Evolutionary conservation across 2,329 filamentous ascomycete genomes (phyloP).

Genomic region (Thermothelomyces thermophilus): DNA sequence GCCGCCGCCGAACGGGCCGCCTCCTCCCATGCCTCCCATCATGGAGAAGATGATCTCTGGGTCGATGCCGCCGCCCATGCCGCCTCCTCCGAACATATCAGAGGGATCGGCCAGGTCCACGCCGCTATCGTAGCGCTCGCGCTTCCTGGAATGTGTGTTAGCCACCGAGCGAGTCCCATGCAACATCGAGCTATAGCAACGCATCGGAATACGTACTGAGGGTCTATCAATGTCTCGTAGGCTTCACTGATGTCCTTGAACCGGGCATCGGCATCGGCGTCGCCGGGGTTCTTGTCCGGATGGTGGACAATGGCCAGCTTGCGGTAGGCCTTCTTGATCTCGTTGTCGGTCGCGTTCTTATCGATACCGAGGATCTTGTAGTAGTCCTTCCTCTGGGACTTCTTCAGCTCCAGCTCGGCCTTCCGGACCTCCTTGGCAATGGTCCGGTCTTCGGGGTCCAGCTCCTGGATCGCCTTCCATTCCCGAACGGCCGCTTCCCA

Average conservation of each 20-base stretch:
- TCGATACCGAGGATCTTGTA: slow-evolving; percentile 92
- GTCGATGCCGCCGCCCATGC: slow-evolving; percentile 56
- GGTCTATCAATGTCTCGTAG: slow-evolving; percentile 90
- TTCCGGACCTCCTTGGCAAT: slow-evolving; percentile 80
- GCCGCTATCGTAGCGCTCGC: slow-evolving; percentile 83
- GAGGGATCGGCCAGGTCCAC: slow-evolving; percentile 83
- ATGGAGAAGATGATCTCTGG: slow-evolving; percentile 76
- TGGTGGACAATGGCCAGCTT: slow-evolving; percentile 92
- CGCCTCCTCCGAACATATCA: slow-evolving; percentile 73
- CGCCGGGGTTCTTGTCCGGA: slow-evolving; percentile 93
- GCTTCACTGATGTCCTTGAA: slow-evolving; percentile 99
- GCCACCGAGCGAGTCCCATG: neutral
- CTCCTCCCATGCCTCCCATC: slow-evolving; percentile 61
- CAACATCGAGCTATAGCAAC: neutral
- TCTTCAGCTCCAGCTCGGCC: slow-evolving; percentile 94
- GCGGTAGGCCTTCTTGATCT: slow-evolving; percentile 96
- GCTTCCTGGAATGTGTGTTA: slow-evolving; percentile 55
- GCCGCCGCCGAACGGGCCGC: slow-evolving; percentile 44
- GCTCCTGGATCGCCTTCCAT: slow-evolving; percentile 78
- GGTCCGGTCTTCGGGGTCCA: slow-evolving; percentile 72
- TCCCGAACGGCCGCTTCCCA: slow-evolving; percentile 92
- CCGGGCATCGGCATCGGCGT: slow-evolving; percentile 74
- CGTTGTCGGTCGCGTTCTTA: slow-evolving; percentile 74
- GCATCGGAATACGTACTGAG: slow-evolving; percentile 55
- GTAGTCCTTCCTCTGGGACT: slow-evolving; percentile 94